phyloP scores from a whole-genome alignment of 371 early-diverging fungal species.

The Globomyces sp. region DNA sequence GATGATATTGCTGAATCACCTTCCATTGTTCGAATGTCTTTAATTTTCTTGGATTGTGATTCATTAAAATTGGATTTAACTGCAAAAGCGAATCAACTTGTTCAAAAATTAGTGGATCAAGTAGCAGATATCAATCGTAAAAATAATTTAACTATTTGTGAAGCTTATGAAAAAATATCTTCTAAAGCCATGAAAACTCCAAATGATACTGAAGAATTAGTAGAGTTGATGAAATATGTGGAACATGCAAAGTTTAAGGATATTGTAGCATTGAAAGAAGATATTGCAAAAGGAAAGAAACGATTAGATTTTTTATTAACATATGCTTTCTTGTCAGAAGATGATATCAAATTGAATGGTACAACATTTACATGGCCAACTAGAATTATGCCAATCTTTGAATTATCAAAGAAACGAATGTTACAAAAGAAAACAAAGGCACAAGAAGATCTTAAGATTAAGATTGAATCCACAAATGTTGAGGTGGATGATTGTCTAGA shows the following conservation, averaged over 20 bases:
- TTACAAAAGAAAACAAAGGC: constrained; percentile 52
- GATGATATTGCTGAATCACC: constrained; percentile 49
- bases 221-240: constrained; percentile 55
- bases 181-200: constrained; percentile 56
- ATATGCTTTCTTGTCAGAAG: constrained; percentile 55
- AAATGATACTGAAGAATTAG: constrained; percentile 54
- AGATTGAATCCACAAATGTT: constrained; percentile 43
- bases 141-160: constrained; percentile 51
- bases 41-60: constrained; percentile 54
- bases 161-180: constrained; percentile 53
- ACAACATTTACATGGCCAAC: constrained; percentile 59
- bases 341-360: constrained; percentile 57
- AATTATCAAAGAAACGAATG: constrained; percentile 49
- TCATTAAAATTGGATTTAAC: constrained; percentile 50
- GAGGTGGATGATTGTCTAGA: constrained; percentile 50
- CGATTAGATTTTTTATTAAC: constrained; percentile 53
- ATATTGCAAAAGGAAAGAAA: constrained; percentile 50
- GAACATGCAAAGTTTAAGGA: constrained; percentile 49
- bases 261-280: constrained; percentile 45
- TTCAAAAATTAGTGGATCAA: constrained; percentile 55
- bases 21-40: constrained; percentile 46
- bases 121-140: constrained; percentile 57
- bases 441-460: constrained; percentile 54
- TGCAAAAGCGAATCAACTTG: constrained; percentile 49
- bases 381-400: constrained; percentile 53